These are phyloP conservation scores for Venturia asperata DNA, from an alignment of 2,329 filamentous ascomycete species.

Conservation along the genomic window DNA sequence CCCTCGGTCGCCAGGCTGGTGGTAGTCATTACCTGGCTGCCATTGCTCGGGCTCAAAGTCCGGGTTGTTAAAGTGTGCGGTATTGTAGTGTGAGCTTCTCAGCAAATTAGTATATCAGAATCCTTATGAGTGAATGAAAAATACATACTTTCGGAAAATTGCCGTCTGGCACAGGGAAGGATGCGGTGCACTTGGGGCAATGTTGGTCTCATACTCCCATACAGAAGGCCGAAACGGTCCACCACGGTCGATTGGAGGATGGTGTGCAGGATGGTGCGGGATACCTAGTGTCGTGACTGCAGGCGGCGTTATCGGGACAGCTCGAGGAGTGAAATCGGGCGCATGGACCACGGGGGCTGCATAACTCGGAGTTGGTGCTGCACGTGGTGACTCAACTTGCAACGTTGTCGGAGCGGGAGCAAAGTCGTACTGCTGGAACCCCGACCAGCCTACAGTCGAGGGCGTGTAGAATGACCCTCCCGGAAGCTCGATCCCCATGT, in stretches of 20 bases:
- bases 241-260: constrained; percentile 28
- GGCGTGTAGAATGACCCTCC: constrained; percentile 18
- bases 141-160: constrained; percentile 43
- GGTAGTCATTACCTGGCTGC: constrained; percentile 43
- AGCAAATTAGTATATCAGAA: constrained; percentile 1
- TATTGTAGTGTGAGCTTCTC: constrained; percentile 44
- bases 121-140: not conserved
- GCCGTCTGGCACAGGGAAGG: constrained; percentile 40
- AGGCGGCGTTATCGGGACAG: constrained; percentile 7
- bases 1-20: constrained; percentile 30
- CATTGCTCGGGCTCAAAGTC: constrained; percentile 49
- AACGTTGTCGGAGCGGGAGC: constrained; percentile 26
- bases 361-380: constrained; percentile 16
- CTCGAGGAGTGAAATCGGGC: constrained; percentile 27
- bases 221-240: constrained; percentile 41
- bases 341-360: constrained; percentile 27
- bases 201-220: constrained; percentile 38
- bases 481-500: constrained; percentile 19
- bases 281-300: constrained; percentile 18
- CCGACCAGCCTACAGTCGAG: constrained; percentile 19
- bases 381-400: constrained; percentile 10
- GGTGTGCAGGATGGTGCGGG: constrained; percentile 20
- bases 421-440: constrained; percentile 32
- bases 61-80: constrained; percentile 45
- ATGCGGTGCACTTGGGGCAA: constrained; percentile 33